Base-by-base conservation (phyloP, 352 stramenopile species). In the Phytophthora citricola region DNA sequence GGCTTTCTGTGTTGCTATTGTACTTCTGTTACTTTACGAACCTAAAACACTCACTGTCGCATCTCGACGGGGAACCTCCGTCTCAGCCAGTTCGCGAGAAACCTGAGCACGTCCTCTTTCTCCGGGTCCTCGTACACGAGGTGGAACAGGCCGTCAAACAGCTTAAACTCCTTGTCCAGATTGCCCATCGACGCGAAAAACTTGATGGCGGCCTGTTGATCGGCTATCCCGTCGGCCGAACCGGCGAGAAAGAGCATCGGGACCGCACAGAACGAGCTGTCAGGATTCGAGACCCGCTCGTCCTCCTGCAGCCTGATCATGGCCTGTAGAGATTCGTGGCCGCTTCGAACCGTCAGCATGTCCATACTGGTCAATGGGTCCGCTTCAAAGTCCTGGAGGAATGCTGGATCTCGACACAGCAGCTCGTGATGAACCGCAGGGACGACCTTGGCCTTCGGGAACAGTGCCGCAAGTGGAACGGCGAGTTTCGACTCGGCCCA, bases 111-210 rank as follows among this genome's bases (percentile, higher is more conserved):
- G 9, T 64, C 50, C 34, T 87, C 76, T 29, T 75, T 73, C 40
- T 90, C 75, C 0, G 74, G 72, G 17, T 91, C 83, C 31, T 91
- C 78, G 45, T 88, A 85, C 17, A 90, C 62, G 39, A 76, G 57
- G 50, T 91, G 81, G 66, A 77, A 90, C 10, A 72, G 49, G 3
- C 74, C 83, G 9, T 89, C 73, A 34, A 92, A 81, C 14, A 79
- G n/a, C 49, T 76, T 74, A 61, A 89, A 84, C 52, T 77, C 66
- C 71, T 92, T 91, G 79, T 92, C 80, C 0, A 38, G 41, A 54
- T 67, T 84, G 3, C 58, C 68, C 40, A 90, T 59, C 20, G 71
- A 63, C 4, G 61, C 68, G 68, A 82, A 86, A 50, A 92, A 91
- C 39, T 73, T 58, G 24, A 78, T 61, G 1, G 79, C 77, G 24